Evolutionary conservation across 805 yeast genomes (phyloP), one percentile per base, ranked within the genome.

Genomic region (Wickerhamomyces bovis): DNA sequence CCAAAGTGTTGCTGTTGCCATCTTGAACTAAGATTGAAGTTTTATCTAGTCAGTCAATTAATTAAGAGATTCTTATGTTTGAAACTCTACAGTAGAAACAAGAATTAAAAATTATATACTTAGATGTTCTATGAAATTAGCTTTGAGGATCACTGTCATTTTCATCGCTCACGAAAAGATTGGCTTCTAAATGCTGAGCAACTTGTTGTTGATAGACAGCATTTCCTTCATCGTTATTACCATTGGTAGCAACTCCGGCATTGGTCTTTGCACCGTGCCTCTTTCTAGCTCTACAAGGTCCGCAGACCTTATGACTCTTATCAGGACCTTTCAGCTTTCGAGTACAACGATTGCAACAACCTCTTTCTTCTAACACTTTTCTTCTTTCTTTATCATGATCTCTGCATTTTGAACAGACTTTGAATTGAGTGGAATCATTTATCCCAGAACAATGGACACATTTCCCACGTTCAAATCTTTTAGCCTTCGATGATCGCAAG

Each of bases 1-100:
- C 74, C 99, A 94, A 76, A 88, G 97, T 38, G 94, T 95, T 53
- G 98, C 99, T 11, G 97, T 94, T 61, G 99, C 99, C 31, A 80
- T 92, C 51, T 58, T 60, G 45, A 56, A 57, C 55, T 59, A 47
- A 20, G n/a, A 5, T 38, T 18, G 23, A 16, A 15, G 11, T 16
- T 33, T 4, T 16, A 13, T 33, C 16, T 33, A 33, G 16, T 16
- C 11, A 33, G 8, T 25, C 11, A 7, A 25, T 25, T 33, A n/a
- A n/a, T 16, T n/a, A 33, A 33, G 20, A 33, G 36, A 33, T 33
- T 13, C 13, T 11, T 28, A 7, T 13, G n/a, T 28, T 8, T 25
- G 31, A 28, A 28, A 28, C 7, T 28, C 31, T 28, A 28, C 31
- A 8, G 28, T 25, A 25, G 28, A 25, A 25, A 25, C 12, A 25